A percentile compares a stretch with the other conserved stretches of the same genome.
phyloP scores from a whole-genome alignment of 1,139 yeast species.

The Fermentozyma sake region DNA sequence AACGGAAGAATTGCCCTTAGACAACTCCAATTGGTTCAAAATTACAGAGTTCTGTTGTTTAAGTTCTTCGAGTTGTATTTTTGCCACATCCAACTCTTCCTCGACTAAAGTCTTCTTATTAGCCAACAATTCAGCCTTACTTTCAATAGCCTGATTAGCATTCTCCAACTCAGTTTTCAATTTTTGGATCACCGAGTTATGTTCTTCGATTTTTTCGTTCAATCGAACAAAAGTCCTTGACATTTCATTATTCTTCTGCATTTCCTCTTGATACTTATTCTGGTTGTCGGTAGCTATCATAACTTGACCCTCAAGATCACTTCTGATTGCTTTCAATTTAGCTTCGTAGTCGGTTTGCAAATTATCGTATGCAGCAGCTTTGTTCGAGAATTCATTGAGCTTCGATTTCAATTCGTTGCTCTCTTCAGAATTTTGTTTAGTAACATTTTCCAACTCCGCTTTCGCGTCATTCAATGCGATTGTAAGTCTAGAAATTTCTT shows the following conservation, averaged over 20 bases:
- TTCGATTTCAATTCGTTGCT: slow-evolving; percentile 21
- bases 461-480: slow-evolving; percentile 12
- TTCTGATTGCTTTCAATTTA: slow-evolving; percentile 24
- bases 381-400: slow-evolving; percentile 16
- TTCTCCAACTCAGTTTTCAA: slow-evolving; percentile 25
- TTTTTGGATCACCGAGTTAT: slow-evolving; percentile 31
- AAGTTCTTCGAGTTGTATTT: slow-evolving; percentile 50
- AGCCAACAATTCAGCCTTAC: slow-evolving; percentile 22
- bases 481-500: slow-evolving; percentile 16
- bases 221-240: slow-evolving; percentile 39
- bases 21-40: slow-evolving; percentile 63
- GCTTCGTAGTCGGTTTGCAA: slow-evolving; percentile 31
- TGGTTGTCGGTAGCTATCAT: slow-evolving; percentile 47
- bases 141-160: slow-evolving; percentile 12
- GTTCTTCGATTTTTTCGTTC: slow-evolving; percentile 37
- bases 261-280: slow-evolving; percentile 53
- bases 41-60: slow-evolving; percentile 63
- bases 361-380: slow-evolving; percentile 34
- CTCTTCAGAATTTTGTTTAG: slow-evolving; percentile 14
- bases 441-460: slow-evolving; percentile 13
- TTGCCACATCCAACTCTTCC: slow-evolving; percentile 48
- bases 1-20: slow-evolving; percentile 16
- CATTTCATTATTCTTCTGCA: slow-evolving; percentile 54
- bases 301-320: slow-evolving; percentile 51
- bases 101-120: slow-evolving; percentile 39